Base-by-base conservation (phyloP, 2,329 filamentous ascomycete species). In the Neobulgaria alba region DNA sequence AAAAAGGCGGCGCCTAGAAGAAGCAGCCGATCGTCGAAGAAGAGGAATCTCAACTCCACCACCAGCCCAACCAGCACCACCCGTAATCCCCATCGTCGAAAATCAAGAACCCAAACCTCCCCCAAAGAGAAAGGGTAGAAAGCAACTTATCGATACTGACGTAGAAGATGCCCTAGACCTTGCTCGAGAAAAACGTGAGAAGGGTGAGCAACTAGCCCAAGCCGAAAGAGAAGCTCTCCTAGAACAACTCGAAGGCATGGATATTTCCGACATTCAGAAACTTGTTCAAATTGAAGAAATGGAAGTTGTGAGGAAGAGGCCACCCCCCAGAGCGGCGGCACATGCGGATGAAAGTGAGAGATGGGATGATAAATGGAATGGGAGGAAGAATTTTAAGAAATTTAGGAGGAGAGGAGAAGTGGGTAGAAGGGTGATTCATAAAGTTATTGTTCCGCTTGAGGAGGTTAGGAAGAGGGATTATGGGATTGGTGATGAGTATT, bases 351-450 rank as follows among this genome's bases (percentile, higher is more conserved):
- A 61, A 23, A 63, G 71, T 14, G 75, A 79, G 4, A 72, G 85
- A 30, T 95, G 90, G 89, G 77, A 95, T 50, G 79, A 86, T 1
- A 72, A 72, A 29, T 98, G 92, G 92, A 94, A 95, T 58, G 92
- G 90, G 1, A 74, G 90, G 32, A 90, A 87, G 62, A 96, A 98
- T 57, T 98, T 95, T 67, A 98, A 98, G 61, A 84, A 78, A 53
- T 98, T 98, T 57, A 71, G 72, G 16, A 71, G 69, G 40, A 69
- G 75, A 39, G 79, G 75, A 17, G 73, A 53, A n/a, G 47, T 46
- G 5, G 44, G 48, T 38, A 59, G 54, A 16, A 60, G 41, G 53
- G 62, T 51, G 56, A 59, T 47, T 38, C 34, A 51, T 8, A 50
- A 48, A 10, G 61, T 61, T 0, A 78, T 85, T 38, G 77, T 85